Evolutionary conservation across 345 rosid genomes (phyloP).

Genomic region (Eucalyptus victrix): DNA sequence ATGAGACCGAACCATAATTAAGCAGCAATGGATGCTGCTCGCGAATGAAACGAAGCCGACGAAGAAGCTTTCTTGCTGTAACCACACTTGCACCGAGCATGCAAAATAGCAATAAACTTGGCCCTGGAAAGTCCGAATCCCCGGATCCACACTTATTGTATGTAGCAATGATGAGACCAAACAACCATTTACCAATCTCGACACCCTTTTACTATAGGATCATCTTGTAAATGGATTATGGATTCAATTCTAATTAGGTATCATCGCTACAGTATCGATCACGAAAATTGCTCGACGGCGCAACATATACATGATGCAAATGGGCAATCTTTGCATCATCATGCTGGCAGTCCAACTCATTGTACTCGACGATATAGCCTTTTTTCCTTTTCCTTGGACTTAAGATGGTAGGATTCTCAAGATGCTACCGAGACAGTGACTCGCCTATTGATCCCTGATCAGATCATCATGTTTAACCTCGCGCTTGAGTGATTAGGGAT

Average conservation of each 20-base stretch:
- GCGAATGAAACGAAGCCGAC: neutral
- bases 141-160: neutral
- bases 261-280: fast-evolving
- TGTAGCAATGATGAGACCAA: neutral
- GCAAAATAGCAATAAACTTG: neutral
- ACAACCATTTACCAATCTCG: neutral
- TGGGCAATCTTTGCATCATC: neutral
- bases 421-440: fast-evolving
- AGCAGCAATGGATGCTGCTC: neutral
- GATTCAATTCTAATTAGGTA: neutral
- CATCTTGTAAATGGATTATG: neutral
- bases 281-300: fast-evolving
- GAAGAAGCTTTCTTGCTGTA: neutral
- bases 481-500: neutral
- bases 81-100: neutral
- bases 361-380: fast-evolving
- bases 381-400: neutral
- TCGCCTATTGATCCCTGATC: neutral
- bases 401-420: fast-evolving
- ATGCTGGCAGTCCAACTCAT: neutral
- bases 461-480: neutral
- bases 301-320: fast-evolving
- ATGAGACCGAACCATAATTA: neutral
- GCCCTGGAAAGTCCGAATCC: neutral
- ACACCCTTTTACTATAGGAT: neutral